A percentile compares a stretch with the other conserved stretches of the same genome.
Conservation (phyloP, 1,284 basidiomycete genomes). For the Rhodotorula sp. region DNA sequence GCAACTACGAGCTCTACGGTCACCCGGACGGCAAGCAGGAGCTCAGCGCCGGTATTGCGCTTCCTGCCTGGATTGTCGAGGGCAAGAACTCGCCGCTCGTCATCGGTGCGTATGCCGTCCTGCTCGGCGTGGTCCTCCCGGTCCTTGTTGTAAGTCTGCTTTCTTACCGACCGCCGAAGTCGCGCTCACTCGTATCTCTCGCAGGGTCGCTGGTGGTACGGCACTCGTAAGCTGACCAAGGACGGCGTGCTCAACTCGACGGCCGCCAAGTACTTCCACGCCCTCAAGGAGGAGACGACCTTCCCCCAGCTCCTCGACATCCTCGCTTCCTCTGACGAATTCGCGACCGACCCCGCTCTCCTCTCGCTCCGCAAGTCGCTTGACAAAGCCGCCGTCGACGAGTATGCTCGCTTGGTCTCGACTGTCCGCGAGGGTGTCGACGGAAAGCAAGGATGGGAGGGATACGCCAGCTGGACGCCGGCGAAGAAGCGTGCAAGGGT, state of each 20-base stretch:
- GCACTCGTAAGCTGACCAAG: slow-evolving; percentile 83
- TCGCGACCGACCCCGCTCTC: slow-evolving; percentile 52
- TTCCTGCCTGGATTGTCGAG: slow-evolving; percentile 92
- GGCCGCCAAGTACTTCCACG: slow-evolving; percentile 86
- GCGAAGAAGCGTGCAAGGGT: slow-evolving; percentile 60
- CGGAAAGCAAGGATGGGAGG: slow-evolving; percentile 39
- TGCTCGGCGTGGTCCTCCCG: slow-evolving; percentile 85
- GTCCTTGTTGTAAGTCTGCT: slow-evolving; percentile 66
- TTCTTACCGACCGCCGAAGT: too few species aligned
- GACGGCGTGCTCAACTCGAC: slow-evolving; percentile 83
- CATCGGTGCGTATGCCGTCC: slow-evolving; percentile 77
- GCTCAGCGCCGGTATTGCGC: slow-evolving; percentile 90
- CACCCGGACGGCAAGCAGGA: slow-evolving; percentile 97
- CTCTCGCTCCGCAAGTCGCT: slow-evolving; percentile 31
- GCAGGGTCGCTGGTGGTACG: slow-evolving; percentile 96
- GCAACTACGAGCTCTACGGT: slow-evolving; percentile 87
- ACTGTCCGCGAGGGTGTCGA: slow-evolving; percentile 48
- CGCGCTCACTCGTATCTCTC: not conserved
- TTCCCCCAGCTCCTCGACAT: slow-evolving; percentile 72
- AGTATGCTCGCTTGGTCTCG: slow-evolving; percentile 34
- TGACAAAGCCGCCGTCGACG: slow-evolving; percentile 33
- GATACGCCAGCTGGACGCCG: slow-evolving; percentile 31
- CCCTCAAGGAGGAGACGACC: slow-evolving; percentile 73
- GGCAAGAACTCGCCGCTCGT: slow-evolving; percentile 89
- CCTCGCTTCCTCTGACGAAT: slow-evolving; percentile 71